Evolutionary conservation across 2,329 filamentous ascomycete genomes (phyloP), one percentile per base, ranked within the genome.

Genomic region (Phaeomoniella chlamydospora): DNA sequence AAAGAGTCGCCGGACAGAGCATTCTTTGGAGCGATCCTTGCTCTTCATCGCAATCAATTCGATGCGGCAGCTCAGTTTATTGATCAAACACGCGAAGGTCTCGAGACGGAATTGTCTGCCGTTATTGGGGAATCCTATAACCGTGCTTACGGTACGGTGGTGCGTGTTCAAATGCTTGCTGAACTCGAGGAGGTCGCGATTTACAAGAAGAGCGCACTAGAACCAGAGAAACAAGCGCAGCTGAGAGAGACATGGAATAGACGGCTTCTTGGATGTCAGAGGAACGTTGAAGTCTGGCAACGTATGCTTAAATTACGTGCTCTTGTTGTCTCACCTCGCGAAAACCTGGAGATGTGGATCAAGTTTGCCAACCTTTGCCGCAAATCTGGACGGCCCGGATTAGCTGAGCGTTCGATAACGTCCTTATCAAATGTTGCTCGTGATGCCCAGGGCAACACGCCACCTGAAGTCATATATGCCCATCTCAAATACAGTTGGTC

Each of bases 261-360:
- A 48, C 80, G 90, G 48, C 68, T 99, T 17, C 83, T 90, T 53
- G 90, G 90, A 11, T 94, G 90, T 47, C 88, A 98, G 56, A 80
- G 90, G 39, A 94, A 96, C 48, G 87, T 94, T 14, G 90, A 99
- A 51, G 85, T 96, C 3, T 99, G 90, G 90, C 87, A 94, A 54
- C 77, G 90, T 41, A 96, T 96, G 85, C 75, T 99, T 37, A 90
- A 94, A 53, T 77, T 98, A 18, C 77, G 90, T 41, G 83, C 86
- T 14, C 68, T 99, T 35, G 90, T 99, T 40, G 88, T 96, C 41
- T 79, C 79, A 1, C 88, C 92, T 0, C 75, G 75, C 19, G 87
- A 99, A 55, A 94, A 94, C 50, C 85, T 93, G 67, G 83, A 93
- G 50, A 98, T 98, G 86, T 94, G 87, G 77, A 96, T 98, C 65